Conservation (phyloP, 1,284 basidiomycete species). For the Trametes pubescens region DNA sequence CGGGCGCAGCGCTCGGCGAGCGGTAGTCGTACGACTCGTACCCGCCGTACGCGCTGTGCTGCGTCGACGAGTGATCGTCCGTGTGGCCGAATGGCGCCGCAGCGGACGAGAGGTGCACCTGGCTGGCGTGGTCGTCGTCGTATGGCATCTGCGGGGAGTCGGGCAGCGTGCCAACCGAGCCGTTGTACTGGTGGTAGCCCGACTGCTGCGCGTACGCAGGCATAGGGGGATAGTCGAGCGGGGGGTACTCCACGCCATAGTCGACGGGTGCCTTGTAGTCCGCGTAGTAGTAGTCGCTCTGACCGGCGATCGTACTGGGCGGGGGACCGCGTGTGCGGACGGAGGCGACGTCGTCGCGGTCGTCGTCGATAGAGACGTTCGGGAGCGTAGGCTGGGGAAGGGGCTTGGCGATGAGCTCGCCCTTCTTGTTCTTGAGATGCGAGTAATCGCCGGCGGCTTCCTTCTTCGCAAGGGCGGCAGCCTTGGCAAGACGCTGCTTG, state of each 20-base stretch:
- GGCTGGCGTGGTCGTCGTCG: slow-evolving; percentile 72
- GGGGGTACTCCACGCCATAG: slow-evolving; percentile 50
- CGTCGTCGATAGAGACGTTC: slow-evolving; percentile 88
- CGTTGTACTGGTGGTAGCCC: slow-evolving; percentile 57
- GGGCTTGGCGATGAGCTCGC: slow-evolving; percentile 83
- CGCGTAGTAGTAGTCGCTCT: slow-evolving; percentile 62
- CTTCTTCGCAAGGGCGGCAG: slow-evolving; percentile 87
- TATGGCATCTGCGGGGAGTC: slow-evolving; percentile 61
- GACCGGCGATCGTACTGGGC: slow-evolving; percentile 59
- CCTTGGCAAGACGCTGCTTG: slow-evolving; percentile 85
- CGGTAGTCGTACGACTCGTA: slow-evolving; percentile 31
- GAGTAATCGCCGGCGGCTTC: slow-evolving; percentile 91
- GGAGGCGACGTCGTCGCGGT: slow-evolving; percentile 66
- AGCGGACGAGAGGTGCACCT: slow-evolving; percentile 59
- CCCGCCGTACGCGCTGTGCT: slow-evolving; percentile 27
- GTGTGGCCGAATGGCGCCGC: slow-evolving; percentile 62
- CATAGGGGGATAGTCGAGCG: slow-evolving; percentile 64
- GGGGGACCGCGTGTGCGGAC: slow-evolving; percentile 64
- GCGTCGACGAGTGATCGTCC: slow-evolving; percentile 26
- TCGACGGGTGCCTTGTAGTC: slow-evolving; percentile 53
- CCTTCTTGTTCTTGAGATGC: slow-evolving; percentile 94
- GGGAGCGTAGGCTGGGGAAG: slow-evolving; percentile 96
- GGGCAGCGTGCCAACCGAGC: slow-evolving; percentile 59
- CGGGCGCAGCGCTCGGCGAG: slow-evolving; percentile 25
- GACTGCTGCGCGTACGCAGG: slow-evolving; percentile 49